Conservation (phyloP, 768 basidiomycete species). For the Tremella fuciformis region DNA sequence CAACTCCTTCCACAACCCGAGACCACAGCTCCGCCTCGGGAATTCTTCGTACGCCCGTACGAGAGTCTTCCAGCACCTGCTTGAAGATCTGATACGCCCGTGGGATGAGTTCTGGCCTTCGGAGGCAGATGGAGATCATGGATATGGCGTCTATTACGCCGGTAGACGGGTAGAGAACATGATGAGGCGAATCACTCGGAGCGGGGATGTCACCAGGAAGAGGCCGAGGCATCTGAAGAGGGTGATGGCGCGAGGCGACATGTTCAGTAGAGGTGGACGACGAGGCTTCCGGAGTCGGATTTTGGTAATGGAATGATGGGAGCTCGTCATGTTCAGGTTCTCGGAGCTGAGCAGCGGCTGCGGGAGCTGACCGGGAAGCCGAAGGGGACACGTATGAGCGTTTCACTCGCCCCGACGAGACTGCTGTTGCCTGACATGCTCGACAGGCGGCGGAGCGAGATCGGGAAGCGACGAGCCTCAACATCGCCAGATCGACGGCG, state of each 20-base stretch:
- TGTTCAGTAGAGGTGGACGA: constrained; percentile 3
- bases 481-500: too few relatives aligned
- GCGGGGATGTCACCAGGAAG: constrained; percentile 29
- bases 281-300: background rate
- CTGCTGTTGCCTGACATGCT: too few relatives aligned
- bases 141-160: constrained; percentile 44
- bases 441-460: too few relatives aligned
- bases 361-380: too few relatives aligned
- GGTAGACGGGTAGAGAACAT: constrained; percentile 40
- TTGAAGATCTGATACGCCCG: constrained; percentile 49
- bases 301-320: background rate
- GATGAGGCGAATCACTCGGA: constrained; percentile 15
- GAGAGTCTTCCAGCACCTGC: constrained; percentile 35
- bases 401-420: too few relatives aligned
- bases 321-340: constrained; percentile 12
- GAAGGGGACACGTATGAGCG: too few relatives aligned
- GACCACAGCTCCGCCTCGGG: constrained; percentile 47
- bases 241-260: constrained; percentile 15
- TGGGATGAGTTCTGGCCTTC: constrained; percentile 39
- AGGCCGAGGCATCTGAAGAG: constrained; percentile 29
- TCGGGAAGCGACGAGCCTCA: too few relatives aligned
- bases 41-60: constrained; percentile 13
- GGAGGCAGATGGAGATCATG: constrained; percentile 48
- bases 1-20: constrained; percentile 39
- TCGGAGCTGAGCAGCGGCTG: constrained; percentile 33